Evolutionary conservation across 164 flowering plant genomes (phyloP).

Genomic region (Umbilicus rupestris): DNA sequence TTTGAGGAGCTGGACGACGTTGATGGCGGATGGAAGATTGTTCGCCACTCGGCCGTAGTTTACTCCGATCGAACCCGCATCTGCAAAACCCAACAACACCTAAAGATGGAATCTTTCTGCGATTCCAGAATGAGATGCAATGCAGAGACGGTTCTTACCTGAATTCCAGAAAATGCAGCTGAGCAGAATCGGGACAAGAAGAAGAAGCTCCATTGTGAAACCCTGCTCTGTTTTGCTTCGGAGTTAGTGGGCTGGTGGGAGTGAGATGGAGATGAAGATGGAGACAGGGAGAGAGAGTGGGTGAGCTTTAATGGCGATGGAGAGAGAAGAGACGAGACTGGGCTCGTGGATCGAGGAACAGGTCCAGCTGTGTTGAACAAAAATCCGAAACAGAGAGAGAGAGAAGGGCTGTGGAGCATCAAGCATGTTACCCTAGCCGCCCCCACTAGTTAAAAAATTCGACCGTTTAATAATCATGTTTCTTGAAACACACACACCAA

Average conservation of each 20-base stretch:
- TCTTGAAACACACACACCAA: background rate
- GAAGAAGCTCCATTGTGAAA: background rate
- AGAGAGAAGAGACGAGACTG: background rate
- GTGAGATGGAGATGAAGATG: background rate
- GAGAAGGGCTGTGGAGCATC: background rate
- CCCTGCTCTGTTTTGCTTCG: background rate
- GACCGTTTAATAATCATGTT: background rate
- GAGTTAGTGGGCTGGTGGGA: background rate
- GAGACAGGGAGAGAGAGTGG: background rate
- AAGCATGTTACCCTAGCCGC: background rate
- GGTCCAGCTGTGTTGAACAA: background rate
- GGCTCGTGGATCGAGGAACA: constrained; percentile 1
- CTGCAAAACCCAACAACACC: constrained; percentile 18
- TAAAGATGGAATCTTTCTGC: background rate
- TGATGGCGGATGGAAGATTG: constrained; percentile 44
- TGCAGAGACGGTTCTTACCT: constrained; percentile 12
- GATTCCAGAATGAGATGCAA: background rate
- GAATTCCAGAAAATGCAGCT: constrained; percentile 15
- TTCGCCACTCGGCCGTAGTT: constrained; percentile 53
- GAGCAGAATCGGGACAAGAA: constrained; percentile 11
- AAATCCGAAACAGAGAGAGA: background rate
- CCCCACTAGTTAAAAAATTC: background rate
- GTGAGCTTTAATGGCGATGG: background rate
- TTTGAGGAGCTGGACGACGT: constrained; percentile 43
- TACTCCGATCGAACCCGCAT: constrained; percentile 42